Evolutionary conservation across 257 asterid genomes (phyloP).

Genomic region (Scutellaria minor): DNA sequence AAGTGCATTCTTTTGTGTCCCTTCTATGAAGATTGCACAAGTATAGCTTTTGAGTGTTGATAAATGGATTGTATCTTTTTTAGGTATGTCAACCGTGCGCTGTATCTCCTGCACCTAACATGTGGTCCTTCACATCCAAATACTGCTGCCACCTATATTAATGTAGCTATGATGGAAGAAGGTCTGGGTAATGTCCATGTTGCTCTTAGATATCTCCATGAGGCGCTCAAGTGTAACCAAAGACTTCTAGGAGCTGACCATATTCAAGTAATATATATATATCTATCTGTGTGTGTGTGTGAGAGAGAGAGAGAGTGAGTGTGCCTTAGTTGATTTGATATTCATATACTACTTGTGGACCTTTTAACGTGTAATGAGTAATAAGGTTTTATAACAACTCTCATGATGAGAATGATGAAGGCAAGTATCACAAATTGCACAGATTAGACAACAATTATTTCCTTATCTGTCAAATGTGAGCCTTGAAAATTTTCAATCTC

Average conservation of each 20-base stretch:
- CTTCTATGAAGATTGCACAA: background rate
- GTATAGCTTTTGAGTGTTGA: slow-evolving; percentile 15
- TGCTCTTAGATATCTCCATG: slow-evolving; percentile 85
- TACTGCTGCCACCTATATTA: slow-evolving; percentile 82
- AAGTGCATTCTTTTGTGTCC: background rate
- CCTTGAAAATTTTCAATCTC: slow-evolving; percentile 1
- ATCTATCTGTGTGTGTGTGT: background rate
- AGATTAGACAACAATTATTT: background rate
- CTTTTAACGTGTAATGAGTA: background rate
- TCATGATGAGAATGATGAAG: slow-evolving; percentile 2
- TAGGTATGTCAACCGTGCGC: slow-evolving; percentile 86
- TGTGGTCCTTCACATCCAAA: slow-evolving; percentile 88
- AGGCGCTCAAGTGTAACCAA: slow-evolving; percentile 86
- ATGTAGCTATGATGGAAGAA: slow-evolving; percentile 93
- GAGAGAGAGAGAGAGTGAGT: no score
- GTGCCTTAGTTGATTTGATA: background rate
- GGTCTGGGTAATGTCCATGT: slow-evolving; percentile 81
- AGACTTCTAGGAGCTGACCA: slow-evolving; percentile 85
- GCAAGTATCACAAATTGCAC: background rate
- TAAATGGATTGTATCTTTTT: slow-evolving; percentile 34
- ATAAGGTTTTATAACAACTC: background rate
- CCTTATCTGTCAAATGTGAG: background rate
- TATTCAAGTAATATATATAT: slow-evolving; percentile 56
- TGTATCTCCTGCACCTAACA: slow-evolving; percentile 76
- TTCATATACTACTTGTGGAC: slow-evolving; percentile 1